Base-by-base conservation (phyloP, 805 yeast genomes). In the Myxozyma sirexii region DNA sequence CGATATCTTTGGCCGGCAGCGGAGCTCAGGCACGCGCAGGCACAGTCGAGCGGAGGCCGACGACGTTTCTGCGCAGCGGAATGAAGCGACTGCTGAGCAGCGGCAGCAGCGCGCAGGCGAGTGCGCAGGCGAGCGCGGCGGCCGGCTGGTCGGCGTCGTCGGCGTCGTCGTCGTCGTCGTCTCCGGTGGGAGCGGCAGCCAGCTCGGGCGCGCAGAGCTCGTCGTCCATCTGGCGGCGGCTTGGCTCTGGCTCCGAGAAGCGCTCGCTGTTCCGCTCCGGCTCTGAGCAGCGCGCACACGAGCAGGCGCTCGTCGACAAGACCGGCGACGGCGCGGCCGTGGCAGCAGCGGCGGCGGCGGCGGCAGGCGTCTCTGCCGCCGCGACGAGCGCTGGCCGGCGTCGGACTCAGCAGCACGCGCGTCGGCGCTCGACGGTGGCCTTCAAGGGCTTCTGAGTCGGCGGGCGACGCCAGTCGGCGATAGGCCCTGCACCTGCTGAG, bases 351-450 rank as follows among this genome's bases (percentile, higher is more conserved):
- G 35, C 57, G 4, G 38, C 51, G 4, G 52, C 44, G n/a, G 51
- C 45, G 37, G 44, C 43, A 24, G 50, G 21, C 10, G 45, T 48
- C 37, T 46, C 48, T 15, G 54, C 45, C 26, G 51, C 38, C 46
- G 26, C 37, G 55, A 37, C 44, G 50, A 3, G 56, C 55, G 27
- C 54, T 52, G 35, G 58, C 15, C 59, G 59, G 41, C 52, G 54
- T 1, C 44, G 58, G n/a, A 13, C 17, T 4, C 33, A 39, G 38
- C 33, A 50, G 37, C 55, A 56, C 29, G 29, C 44, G 52, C 54
- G 54, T n/a, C 56, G 51, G 31, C 48, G 53, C 41, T 59, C 63
- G 44, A 59, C 63, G 42, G 63, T 59, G 31, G 63, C 59, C 21
- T 59, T 59, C 54, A 39, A 53, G 33, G 51, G 55, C 12, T 13